Evolutionary conservation across 73 alveolate species (phyloP).

Genomic region (Paramecium tetraurelia): DNA sequence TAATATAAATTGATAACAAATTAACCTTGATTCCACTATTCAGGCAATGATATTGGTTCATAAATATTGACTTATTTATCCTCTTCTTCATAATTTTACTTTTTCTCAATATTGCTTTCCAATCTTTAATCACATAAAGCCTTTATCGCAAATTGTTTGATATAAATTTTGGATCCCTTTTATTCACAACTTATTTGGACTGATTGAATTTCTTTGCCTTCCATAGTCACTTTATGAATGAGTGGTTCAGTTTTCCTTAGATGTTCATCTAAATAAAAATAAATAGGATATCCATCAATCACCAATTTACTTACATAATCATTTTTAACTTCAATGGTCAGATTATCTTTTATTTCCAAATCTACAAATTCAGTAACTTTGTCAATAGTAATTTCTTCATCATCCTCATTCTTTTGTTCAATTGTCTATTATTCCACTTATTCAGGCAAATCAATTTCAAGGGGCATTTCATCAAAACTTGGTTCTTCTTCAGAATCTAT

Average conservation of each 20-base stretch:
- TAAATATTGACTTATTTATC: background rate
- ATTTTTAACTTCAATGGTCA: constrained; percentile 4
- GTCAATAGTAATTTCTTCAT: constrained; percentile 23
- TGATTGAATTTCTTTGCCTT: constrained; percentile 33
- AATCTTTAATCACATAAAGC: constrained; percentile 44
- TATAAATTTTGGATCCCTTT: background rate
- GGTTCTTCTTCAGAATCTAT: constrained; percentile 50
- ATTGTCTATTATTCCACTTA: background rate
- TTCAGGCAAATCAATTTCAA: constrained; percentile 43
- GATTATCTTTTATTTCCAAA: constrained; percentile 4
- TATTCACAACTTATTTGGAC: background rate
- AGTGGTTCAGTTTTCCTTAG: background rate
- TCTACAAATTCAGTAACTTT: background rate
- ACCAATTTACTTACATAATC: constrained; percentile 25
- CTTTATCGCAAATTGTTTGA: background rate
- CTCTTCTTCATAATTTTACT: constrained; percentile 5
- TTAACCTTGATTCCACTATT: constrained; percentile 30
- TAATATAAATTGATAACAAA: background rate
- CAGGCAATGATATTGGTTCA: background rate
- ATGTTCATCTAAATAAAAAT: background rate
- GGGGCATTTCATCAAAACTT: constrained; percentile 38
- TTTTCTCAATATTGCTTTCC: background rate
- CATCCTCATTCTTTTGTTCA: constrained; percentile 1
- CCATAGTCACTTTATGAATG: background rate
- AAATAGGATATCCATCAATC: background rate